phyloP scores from a whole-genome alignment of 306 rosid genomes.

The Pterocarpus macrocarpus region DNA sequence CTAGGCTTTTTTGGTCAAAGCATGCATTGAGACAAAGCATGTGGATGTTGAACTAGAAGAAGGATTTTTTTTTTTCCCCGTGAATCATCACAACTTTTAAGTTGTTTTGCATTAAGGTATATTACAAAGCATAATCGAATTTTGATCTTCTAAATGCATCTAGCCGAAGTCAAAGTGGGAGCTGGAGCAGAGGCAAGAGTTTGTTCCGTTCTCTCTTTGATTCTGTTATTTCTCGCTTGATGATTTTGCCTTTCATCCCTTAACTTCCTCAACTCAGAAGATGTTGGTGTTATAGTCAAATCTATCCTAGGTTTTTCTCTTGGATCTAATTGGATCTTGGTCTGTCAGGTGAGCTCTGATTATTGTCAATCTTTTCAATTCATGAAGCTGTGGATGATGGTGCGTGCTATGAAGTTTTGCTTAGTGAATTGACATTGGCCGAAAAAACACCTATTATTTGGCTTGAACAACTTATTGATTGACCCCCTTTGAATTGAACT shows the following conservation, averaged over 20 bases:
- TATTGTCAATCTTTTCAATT: constrained; percentile 10
- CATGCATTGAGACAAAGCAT: background rate
- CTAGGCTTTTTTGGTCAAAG: constrained; percentile 16
- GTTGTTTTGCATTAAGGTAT: too few species aligned
- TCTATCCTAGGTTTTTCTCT: background rate
- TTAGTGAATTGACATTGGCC: constrained; percentile 12
- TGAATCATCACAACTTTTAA: too few species aligned
- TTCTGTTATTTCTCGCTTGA: constrained; percentile 26
- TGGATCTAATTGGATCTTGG: constrained; percentile 39
- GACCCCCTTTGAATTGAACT: constrained; percentile 35
- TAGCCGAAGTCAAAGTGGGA: constrained; percentile 82
- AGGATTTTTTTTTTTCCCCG: constrained; percentile 23
- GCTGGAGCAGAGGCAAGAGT: constrained; percentile 81
- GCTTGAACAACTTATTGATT: constrained; percentile 38
- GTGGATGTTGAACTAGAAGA: background rate
- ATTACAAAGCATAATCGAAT: too few species aligned
- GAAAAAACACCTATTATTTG: constrained; percentile 23
- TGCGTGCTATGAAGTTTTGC: constrained; percentile 37
- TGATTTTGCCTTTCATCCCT: background rate
- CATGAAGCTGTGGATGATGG: constrained; percentile 46
- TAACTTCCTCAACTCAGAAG: background rate
- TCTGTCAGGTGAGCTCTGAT: constrained; percentile 63
- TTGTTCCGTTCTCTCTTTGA: constrained; percentile 60
- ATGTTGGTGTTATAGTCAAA: constrained; percentile 1
- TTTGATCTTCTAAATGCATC: background rate